A percentile compares a stretch with the other conserved stretches of the same genome.
phyloP scores from a whole-genome alignment of 257 asterid genomes.

The Solanum chiquidenum region DNA sequence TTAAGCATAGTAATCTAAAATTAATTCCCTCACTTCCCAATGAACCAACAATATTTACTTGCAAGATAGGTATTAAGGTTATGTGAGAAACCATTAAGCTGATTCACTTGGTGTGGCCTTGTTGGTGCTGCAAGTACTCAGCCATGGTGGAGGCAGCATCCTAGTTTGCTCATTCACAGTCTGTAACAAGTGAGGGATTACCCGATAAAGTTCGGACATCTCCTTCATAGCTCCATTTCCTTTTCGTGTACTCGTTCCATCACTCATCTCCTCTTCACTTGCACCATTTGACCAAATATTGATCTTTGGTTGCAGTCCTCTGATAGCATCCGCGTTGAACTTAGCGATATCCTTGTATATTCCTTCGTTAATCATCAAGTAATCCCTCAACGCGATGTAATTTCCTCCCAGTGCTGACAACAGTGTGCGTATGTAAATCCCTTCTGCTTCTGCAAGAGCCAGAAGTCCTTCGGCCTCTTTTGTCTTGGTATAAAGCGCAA shows the following conservation, averaged over 20 bases:
- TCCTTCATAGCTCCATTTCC: constrained; percentile 34
- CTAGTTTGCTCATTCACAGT: not conserved
- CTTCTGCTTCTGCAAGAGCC: constrained; percentile 63
- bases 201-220: constrained; percentile 38
- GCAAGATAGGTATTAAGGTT: not conserved
- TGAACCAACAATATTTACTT: not conserved
- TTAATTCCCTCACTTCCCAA: not conserved
- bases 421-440: constrained; percentile 26
- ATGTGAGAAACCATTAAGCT: not conserved
- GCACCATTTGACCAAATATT: constrained; percentile 42
- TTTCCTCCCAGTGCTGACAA: constrained; percentile 45
- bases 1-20: not conserved
- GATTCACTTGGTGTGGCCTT: not conserved
- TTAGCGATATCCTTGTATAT: constrained; percentile 39
- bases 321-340: constrained; percentile 40
- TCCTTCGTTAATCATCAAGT: constrained; percentile 44
- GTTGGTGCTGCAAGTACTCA: constrained; percentile 9
- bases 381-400: constrained; percentile 40
- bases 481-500: constrained; percentile 36
- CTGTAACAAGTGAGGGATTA: not conserved
- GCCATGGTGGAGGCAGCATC: constrained; percentile 55
- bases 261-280: not conserved
- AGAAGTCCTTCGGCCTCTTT: constrained; percentile 59
- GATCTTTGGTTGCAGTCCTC: constrained; percentile 51
- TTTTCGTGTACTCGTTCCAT: not conserved